Base-by-base conservation (phyloP, 768 basidiomycete species). In the Kwoniella bestiolae region DNA sequence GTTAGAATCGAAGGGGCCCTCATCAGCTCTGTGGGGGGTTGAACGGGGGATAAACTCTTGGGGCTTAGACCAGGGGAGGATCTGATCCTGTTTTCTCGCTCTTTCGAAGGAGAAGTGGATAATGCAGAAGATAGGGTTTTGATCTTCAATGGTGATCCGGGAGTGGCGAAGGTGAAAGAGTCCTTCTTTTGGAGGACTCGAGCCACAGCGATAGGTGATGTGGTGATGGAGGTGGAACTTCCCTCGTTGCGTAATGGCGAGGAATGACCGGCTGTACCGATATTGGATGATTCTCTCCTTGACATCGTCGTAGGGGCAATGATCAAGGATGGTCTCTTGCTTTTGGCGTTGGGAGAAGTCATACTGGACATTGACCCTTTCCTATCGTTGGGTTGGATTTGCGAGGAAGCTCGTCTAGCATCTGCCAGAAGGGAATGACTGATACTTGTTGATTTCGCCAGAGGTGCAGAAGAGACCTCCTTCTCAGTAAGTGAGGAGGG, bases 81-180 rank as follows among this genome's bases (percentile, higher is more conserved):
- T 50, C 50, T 23, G 58, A 53, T 46, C 41, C 25, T 34, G 25
- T 38, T 34, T 38, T 12, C 32, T 23, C 23, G 26, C 25, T 34
- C 41, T 25, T n/a, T n/a, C n/a, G n/a, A n/a, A n/a, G 41, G 26
- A 18, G 52, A 55, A 8, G 53, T 44, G 18, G 52, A 26, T 5
- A 38, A 34, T 6, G 35, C 16, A 25, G 57, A 25, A 14, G 45
- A 28, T 18, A 47, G 50, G 5, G 51, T 47, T 23, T 64, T 69
- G 41, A 63, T 53, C 26, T 38, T 56, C 11, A 70, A 25, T 3
- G 72, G 69, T 32, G 68, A 66, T 6, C 41, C 52, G 2, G 67
- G 72, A 9, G 69, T 63, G 35, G 64, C 72, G 26, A 63, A 70
- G 5, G 69, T 66, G 66, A 68, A 73, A 5, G 67, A 69, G 16